Evolutionary conservation across 2,329 filamentous ascomycete species (phyloP), one percentile per base, ranked within the genome.

Genomic region (Botryosphaeria dothidea): DNA sequence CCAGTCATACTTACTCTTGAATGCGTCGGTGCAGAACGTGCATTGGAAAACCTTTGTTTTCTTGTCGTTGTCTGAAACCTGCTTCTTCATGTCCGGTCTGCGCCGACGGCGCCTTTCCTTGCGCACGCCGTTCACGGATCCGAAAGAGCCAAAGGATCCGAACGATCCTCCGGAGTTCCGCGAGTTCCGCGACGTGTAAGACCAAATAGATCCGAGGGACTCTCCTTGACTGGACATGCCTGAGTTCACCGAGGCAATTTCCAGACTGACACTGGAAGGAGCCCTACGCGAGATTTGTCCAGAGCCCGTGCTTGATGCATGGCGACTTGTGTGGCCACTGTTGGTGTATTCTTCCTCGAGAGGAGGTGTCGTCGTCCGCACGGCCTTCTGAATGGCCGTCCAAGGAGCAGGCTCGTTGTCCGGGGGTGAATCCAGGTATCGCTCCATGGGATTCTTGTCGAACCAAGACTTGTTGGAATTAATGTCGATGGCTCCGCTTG

Each of bases 401-500:
- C 88, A 80, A 6, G 85, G 82, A 67, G 88, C 88, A 70, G 88
- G 85, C 83, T 90, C 88, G 81, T 90, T 83, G 78, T 90, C 87
- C 54, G 88, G 88, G 41, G 88, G 88, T 69, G 86, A 89, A 73
- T 88, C 81, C 73, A 89, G 85, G 88, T 88, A 90, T 83, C 88
- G 80, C 77, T 90, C 87, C 70, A 90, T 79, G 7, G 88, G 88
- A 72, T 87, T 87, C 76, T 89, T 84, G 73, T 86, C 72, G 69
- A 85, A 79, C 70, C 79, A 83, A 1, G 87, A 85, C 51, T 86
- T 86, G 57, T 84, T 83, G 65, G 84, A 81, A 11, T 92, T 91
- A 64, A 96, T 93, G 68, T 93, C 88, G 67, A 96, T 89, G 4
- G 89, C 86, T 64, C 86, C 85, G 67, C 83, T 84, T 27, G 87